A percentile compares a stretch with the other conserved stretches of the same genome.
phyloP scores from a whole-genome alignment of 2,329 filamentous ascomycete genomes.

The Graphium sp. region DNA sequence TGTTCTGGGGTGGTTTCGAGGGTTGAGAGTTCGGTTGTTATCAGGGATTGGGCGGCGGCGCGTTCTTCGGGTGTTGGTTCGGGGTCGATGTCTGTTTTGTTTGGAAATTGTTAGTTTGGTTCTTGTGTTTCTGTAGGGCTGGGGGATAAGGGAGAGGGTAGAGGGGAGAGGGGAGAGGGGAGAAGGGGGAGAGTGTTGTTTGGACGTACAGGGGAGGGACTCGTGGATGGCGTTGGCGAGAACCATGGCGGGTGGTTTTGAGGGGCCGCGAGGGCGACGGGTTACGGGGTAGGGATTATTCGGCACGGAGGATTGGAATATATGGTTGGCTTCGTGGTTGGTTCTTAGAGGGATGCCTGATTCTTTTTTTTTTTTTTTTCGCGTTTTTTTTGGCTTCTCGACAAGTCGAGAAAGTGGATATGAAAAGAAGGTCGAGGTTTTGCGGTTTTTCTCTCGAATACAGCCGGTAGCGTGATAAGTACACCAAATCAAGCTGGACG shows the following conservation, averaged over 20 bases:
- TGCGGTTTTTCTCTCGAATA: too few relatives aligned
- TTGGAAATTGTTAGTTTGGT: slow-evolving; percentile 7
- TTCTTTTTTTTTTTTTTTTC: too few relatives aligned
- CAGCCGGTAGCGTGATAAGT: too few relatives aligned
- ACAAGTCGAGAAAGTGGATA: too few relatives aligned
- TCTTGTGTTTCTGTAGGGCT: slow-evolving; percentile 7
- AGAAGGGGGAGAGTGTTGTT: not conserved
- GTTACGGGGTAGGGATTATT: slow-evolving; percentile 1
- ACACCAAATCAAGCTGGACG: too few relatives aligned
- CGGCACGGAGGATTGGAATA: slow-evolving; percentile 1
- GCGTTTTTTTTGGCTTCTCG: too few relatives aligned
- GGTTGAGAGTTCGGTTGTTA: slow-evolving; percentile 44
- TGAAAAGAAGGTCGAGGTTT: too few relatives aligned
- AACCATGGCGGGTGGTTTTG: too few relatives aligned
- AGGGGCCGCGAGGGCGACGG: too few relatives aligned
- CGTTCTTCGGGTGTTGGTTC: slow-evolving; percentile 48
- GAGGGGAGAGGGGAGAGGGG: slow-evolving; percentile 6
- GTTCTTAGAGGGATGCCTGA: too few relatives aligned
- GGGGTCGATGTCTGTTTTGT: slow-evolving; percentile 81
- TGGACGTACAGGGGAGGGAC: slow-evolving; percentile 58
- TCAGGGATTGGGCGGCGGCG: slow-evolving; percentile 49
- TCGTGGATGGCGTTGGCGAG: slow-evolving; percentile 40
- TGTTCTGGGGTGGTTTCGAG: slow-evolving; percentile 27
- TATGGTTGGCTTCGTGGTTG: not conserved
- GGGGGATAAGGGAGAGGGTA: not conserved